Evolutionary conservation across 2,329 filamentous ascomycete species (phyloP).

Genomic region (Simplicillium aogashimaense): DNA sequence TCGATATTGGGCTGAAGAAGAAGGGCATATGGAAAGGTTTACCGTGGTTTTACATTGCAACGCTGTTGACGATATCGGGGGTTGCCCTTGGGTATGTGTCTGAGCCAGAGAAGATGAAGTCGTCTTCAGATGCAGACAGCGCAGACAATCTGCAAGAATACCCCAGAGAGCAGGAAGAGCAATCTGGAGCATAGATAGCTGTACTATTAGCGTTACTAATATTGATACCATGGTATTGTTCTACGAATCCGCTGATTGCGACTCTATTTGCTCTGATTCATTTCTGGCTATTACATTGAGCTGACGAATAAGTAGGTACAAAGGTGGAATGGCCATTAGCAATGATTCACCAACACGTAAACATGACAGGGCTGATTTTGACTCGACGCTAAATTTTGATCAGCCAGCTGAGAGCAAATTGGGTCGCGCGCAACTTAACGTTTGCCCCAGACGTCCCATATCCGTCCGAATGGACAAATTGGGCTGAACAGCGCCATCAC

Average conservation of each 20-base stretch:
- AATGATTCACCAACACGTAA: too few species aligned
- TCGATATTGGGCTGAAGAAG: slow-evolving; percentile 22
- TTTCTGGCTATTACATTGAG: too few species aligned
- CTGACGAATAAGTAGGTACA: too few species aligned
- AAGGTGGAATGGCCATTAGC: too few species aligned
- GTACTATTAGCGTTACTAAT: too few species aligned
- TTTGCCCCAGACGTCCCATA: too few species aligned
- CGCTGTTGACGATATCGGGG: slow-evolving; percentile 17
- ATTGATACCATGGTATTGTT: neutral
- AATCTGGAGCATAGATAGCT: neutral
- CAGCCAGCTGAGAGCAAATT: too few species aligned
- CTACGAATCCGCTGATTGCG: neutral
- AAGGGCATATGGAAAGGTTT: slow-evolving; percentile 26
- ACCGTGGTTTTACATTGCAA: slow-evolving; percentile 28
- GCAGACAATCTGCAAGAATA: slow-evolving; percentile 12
- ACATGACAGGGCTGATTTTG: too few species aligned
- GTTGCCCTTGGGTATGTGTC: slow-evolving; percentile 19
- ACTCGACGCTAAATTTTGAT: too few species aligned
- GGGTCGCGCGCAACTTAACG: too few species aligned
- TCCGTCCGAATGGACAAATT: too few species aligned
- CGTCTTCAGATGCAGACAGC: slow-evolving; percentile 8
- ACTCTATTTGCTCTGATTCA: neutral
- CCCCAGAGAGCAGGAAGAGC: slow-evolving; percentile 9
- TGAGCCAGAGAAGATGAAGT: slow-evolving; percentile 16
- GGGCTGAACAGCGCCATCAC: too few species aligned